These are phyloP conservation scores for Acacia confusa DNA, from an alignment of 306 rosid genomes.

Conservation along the genomic window DNA sequence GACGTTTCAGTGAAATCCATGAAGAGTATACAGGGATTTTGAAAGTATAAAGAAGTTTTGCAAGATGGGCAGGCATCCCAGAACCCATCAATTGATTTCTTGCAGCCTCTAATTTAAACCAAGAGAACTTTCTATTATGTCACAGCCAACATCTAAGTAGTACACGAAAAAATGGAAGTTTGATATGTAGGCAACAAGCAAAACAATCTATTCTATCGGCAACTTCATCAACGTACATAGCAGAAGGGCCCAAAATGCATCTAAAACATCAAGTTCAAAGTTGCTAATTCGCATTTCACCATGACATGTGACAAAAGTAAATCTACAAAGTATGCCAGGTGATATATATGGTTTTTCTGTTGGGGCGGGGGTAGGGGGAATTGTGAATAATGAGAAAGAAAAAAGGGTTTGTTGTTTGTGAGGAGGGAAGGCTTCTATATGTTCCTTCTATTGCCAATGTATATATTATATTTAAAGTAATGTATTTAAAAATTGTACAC, in stretches of 20 bases:
- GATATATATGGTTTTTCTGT: not conserved
- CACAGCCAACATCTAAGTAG: not conserved
- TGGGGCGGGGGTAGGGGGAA: too few species aligned
- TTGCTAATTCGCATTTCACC: not conserved
- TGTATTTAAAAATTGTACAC: not conserved
- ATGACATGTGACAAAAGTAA: not conserved
- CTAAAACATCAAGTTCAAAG: not conserved
- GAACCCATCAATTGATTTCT: not conserved
- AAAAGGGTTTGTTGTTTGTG: too few species aligned
- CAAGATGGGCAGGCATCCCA: not conserved
- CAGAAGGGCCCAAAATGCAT: slow-evolving; percentile 3
- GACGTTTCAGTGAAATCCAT: not conserved
- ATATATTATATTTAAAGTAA: too few species aligned
- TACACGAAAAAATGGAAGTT: too few species aligned
- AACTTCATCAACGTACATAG: not conserved
- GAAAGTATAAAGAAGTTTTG: not conserved
- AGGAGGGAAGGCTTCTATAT: not conserved
- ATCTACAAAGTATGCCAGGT: not conserved
- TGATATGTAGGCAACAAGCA: too few species aligned
- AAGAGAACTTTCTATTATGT: not conserved
- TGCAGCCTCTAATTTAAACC: not conserved
- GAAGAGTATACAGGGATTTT: not conserved
- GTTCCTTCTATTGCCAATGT: not conserved
- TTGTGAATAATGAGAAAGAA: too few species aligned
- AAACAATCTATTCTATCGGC: not conserved